Evolutionary conservation across 2,329 filamentous ascomycete genomes (phyloP).

Genomic region (Penicillium sp.): DNA sequence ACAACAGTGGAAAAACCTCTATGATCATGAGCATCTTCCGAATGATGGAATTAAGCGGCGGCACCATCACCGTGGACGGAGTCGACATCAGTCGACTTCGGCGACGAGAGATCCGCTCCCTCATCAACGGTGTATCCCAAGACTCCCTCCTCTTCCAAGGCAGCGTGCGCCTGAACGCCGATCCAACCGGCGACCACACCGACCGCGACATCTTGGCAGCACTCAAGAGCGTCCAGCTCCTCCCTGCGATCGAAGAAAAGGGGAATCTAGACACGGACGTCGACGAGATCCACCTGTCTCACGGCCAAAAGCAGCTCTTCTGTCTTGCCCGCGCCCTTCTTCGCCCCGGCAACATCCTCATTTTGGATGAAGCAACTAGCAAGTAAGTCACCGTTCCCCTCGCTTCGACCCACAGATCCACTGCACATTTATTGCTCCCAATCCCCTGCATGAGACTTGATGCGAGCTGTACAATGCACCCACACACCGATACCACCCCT

Average conservation of each 20-base stretch:
- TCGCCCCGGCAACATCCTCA: slow-evolving; percentile 36
- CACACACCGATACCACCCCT: background rate
- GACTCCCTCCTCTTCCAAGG: slow-evolving; percentile 38
- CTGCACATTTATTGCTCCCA: background rate
- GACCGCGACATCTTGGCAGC: slow-evolving; percentile 32
- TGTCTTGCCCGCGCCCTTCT: slow-evolving; percentile 54
- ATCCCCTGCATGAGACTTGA: background rate
- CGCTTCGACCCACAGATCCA: slow-evolving; percentile 6
- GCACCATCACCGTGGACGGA: slow-evolving; percentile 38
- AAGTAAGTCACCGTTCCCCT: slow-evolving; percentile 20
- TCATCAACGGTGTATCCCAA: slow-evolving; percentile 39
- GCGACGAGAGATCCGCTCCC: slow-evolving; percentile 33
- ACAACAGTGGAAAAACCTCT: slow-evolving; percentile 36
- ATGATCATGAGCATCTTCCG: slow-evolving; percentile 37
- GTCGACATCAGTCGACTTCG: slow-evolving; percentile 35
- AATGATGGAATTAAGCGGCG: slow-evolving; percentile 36
- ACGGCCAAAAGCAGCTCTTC: slow-evolving; percentile 58
- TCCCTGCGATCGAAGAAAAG: slow-evolving; percentile 31
- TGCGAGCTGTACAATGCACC: background rate
- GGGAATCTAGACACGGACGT: slow-evolving; percentile 39
- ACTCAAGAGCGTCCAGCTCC: slow-evolving; percentile 33
- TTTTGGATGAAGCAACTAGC: slow-evolving; percentile 40
- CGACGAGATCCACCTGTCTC: slow-evolving; percentile 44
- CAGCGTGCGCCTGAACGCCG: slow-evolving; percentile 33
- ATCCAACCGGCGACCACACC: slow-evolving; percentile 28